Percentiles rank a stretch among this genome's conserved stretches.
phyloP scores from a whole-genome alignment of 352 stramenopile species.

The Phytophthora capsici region DNA sequence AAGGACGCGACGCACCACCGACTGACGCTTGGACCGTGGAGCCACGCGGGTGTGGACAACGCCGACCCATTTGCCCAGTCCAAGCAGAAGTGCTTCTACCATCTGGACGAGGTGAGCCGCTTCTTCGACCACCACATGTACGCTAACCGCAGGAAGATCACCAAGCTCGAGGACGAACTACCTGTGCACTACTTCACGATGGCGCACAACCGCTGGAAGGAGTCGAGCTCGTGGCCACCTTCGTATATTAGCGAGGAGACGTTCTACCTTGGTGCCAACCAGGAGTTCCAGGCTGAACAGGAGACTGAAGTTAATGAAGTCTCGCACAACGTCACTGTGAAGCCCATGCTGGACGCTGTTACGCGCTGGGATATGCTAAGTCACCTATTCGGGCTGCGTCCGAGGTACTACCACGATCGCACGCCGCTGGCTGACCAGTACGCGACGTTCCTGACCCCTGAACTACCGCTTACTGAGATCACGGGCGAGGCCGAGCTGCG shows the following conservation, averaged over 20 bases:
- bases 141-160: conserved; percentile 58
- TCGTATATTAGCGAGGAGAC: conserved; percentile 54
- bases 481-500: conserved; percentile 77
- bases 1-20: conserved; percentile 62
- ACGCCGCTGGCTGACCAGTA: conserved; percentile 54
- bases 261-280: conserved; percentile 58
- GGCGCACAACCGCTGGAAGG: conserved; percentile 81
- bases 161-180: conserved; percentile 68
- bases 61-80: conserved; percentile 76
- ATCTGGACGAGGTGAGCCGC: conserved; percentile 83
- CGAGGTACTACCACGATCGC: conserved; percentile 85
- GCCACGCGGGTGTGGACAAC: conserved; percentile 84
- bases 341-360: conserved; percentile 54
- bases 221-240: conserved; percentile 65
- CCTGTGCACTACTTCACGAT: conserved; percentile 85
- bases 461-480: conserved; percentile 67
- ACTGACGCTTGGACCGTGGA: conserved; percentile 82
- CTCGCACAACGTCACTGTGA: conserved; percentile 47
- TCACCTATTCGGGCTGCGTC: conserved; percentile 76
- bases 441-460: conserved; percentile 65
- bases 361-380: conserved; percentile 77
- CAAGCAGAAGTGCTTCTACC: conserved; percentile 88
- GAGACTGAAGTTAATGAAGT: conserved; percentile 44
- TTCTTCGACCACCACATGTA: conserved; percentile 89
- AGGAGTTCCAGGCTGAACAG: conserved; percentile 58